Evolutionary conservation across 2,329 filamentous ascomycete genomes (phyloP), one percentile per base, ranked within the genome.

Genomic region (Penicillium sp.): DNA sequence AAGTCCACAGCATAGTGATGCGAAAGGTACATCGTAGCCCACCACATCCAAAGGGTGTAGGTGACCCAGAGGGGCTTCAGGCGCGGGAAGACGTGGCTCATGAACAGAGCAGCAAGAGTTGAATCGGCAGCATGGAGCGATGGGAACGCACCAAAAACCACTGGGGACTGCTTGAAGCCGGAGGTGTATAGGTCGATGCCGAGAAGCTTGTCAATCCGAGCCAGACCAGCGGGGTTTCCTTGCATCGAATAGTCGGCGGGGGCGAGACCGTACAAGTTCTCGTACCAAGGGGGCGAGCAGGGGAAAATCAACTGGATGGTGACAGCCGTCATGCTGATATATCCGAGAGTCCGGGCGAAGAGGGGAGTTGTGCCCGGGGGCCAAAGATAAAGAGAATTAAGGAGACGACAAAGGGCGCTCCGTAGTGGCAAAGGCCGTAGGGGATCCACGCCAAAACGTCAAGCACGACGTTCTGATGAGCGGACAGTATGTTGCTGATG

Each of bases 21-120:
- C 62, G 88, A 94, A 42, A 97, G 80, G 66, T 97, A 96, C 89
- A 97, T 95, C 58, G 91, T 97, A 10, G 90, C 87, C 89, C 91
- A 97, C 87, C 89, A 96, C 61, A 96, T 84, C 91, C 91, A 96
- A 65, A 86, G 79, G 36, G 86, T 86, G 69, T 96, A 97, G 54
- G 80, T 77, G 54, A 90, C 79, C 70, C 94, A 95, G 43, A 93
- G 71, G 10, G 85, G 82, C 56, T 86, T 83, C 56, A 94, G 79
- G 51, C 81, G 82, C 4, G 91, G 91, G 76, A 97, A 96, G 66
- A 87, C 84, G 70, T 94, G 85, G 69, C 85, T 87, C 84, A 97
- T 87, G 76, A 96, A 95, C 13, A 96, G 78, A 18, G 88, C 89
- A 68, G 95, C 88, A 44, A 95, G 77, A 4, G 89, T 90, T 7